Conservation (phyloP, 306 rosid genomes). For the Cicer chorassanicum region DNA sequence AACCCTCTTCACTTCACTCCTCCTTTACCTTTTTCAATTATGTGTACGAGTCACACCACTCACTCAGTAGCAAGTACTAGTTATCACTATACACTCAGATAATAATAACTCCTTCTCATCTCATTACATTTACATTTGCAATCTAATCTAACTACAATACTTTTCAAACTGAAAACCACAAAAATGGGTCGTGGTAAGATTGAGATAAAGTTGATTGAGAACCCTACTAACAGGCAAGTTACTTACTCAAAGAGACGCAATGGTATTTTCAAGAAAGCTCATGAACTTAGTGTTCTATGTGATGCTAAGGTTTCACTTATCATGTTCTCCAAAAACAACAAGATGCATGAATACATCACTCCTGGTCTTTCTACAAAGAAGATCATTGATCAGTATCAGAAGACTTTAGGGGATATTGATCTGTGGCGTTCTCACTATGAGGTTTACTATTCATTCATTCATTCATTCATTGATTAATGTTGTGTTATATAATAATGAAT, state of each 20-base stretch:
- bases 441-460: constrained; percentile 34
- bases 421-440: constrained; percentile 77
- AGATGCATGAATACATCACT: constrained; percentile 71
- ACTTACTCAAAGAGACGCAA: constrained; percentile 81
- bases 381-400: constrained; percentile 72
- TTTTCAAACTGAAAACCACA: constrained; percentile 10
- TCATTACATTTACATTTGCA: not conserved
- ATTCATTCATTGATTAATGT: not conserved
- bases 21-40: constrained; percentile 21
- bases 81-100: constrained; percentile 3
- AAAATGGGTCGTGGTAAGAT: constrained; percentile 84
- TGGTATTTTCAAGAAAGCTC: constrained; percentile 92
- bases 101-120: not conserved
- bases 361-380: constrained; percentile 62
- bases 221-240: constrained; percentile 86
- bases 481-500: not conserved
- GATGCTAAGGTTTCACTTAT: constrained; percentile 86
- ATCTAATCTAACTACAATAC: not conserved
- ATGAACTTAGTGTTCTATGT: constrained; percentile 86
- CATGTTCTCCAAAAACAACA: constrained; percentile 71
- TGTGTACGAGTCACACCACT: constrained; percentile 17
- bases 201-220: constrained; percentile 78
- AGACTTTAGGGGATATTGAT: constrained; percentile 56
- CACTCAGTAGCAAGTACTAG: not conserved
- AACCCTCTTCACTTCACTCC: constrained; percentile 46